A percentile compares a stretch with the other conserved stretches of the same genome.
Evolutionary conservation across 345 rosid genomes (phyloP).

Genomic region (Eucalyptus albens): DNA sequence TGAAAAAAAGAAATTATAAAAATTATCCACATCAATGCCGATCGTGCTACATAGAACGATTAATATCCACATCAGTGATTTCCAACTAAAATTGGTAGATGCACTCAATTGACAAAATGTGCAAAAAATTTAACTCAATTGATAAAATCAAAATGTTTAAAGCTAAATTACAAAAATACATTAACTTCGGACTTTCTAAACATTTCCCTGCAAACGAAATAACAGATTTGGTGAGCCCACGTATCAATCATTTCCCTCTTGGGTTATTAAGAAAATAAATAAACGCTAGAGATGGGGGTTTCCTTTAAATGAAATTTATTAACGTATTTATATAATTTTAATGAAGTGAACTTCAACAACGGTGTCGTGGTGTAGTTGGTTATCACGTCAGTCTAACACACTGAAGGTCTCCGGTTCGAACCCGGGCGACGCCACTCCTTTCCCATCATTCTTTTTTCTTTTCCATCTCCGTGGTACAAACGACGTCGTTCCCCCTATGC

Average conservation of each 20-base stretch:
- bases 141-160: too few relatives aligned
- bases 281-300: rapidly evolving
- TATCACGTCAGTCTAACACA: conserved; percentile 99
- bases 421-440: conserved; percentile 66
- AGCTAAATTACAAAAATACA: too few relatives aligned
- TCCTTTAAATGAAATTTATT: too few relatives aligned
- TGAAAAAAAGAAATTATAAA: rapidly evolving
- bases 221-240: neutral
- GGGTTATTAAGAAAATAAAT: neutral
- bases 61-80: rapidly evolving
- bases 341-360: rapidly evolving
- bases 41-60: rapidly evolving
- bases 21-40: rapidly evolving
- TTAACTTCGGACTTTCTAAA: too few relatives aligned
- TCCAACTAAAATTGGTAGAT: rapidly evolving
- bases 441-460: rapidly evolving
- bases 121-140: neutral
- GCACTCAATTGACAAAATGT: rapidly evolving
- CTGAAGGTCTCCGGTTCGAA: conserved; percentile 96
- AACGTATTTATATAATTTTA: rapidly evolving
- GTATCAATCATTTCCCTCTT: neutral
- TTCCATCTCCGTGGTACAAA: neutral
- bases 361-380: conserved; percentile 99
- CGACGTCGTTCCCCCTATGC: neutral
- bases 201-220: neutral